Conservation (phyloP, 2,329 filamentous ascomycete genomes). For the Aspergillus vadensis region DNA sequence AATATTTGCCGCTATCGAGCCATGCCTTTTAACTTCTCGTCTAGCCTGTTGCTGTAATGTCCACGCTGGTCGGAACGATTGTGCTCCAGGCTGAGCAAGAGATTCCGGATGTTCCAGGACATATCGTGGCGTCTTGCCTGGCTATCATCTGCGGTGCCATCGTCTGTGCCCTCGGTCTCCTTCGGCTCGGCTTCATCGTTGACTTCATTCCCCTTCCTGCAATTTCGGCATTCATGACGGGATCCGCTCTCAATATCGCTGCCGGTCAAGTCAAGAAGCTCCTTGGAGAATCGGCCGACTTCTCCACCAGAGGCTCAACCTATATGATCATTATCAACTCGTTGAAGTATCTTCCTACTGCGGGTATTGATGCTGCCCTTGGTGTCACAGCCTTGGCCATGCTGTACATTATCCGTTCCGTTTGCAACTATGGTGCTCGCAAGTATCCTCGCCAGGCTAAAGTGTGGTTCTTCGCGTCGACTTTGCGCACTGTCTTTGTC, state of each 20-base stretch:
- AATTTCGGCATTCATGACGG: slow-evolving; percentile 95
- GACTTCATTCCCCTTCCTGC: slow-evolving; percentile 89
- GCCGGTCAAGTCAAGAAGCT: slow-evolving; percentile 79
- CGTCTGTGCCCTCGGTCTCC: slow-evolving; percentile 74
- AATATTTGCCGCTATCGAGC: neutral
- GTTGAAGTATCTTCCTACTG: slow-evolving; percentile 67
- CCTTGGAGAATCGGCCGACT: slow-evolving; percentile 68
- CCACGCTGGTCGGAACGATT: slow-evolving; percentile 82
- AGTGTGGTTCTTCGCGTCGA: slow-evolving; percentile 85
- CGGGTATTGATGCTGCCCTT: slow-evolving; percentile 79
- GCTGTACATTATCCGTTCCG: slow-evolving; percentile 73
- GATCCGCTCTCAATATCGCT: slow-evolving; percentile 86
- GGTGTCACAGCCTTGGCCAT: slow-evolving; percentile 78
- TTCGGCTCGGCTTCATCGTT: slow-evolving; percentile 84
- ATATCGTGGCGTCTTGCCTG: slow-evolving; percentile 75
- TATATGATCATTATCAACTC: slow-evolving; percentile 84
- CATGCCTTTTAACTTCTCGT: slow-evolving; percentile 6
- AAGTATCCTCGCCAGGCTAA: slow-evolving; percentile 70
- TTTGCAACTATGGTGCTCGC: slow-evolving; percentile 67
- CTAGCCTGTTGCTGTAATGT: slow-evolving; percentile 92
- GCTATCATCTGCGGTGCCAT: slow-evolving; percentile 77
- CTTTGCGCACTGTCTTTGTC: slow-evolving; percentile 85
- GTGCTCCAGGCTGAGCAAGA: slow-evolving; percentile 63
- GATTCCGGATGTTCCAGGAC: slow-evolving; percentile 57
- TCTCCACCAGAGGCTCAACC: slow-evolving; percentile 75